These are phyloP conservation scores for Acacia confusa DNA, from an alignment of 306 rosid species.

Conservation along the genomic window DNA sequence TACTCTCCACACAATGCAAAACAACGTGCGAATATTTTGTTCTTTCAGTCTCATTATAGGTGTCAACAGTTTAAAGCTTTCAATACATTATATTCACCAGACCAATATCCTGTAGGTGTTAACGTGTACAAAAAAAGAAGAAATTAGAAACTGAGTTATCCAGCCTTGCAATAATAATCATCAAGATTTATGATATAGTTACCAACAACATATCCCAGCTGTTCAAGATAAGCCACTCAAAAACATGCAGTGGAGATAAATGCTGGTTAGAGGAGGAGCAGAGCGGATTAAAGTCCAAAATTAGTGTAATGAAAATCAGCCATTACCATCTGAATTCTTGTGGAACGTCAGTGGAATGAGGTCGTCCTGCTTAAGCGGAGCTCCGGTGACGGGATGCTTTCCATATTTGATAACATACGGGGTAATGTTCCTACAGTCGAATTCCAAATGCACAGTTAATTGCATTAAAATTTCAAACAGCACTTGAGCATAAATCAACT, in stretches of 20 bases:
- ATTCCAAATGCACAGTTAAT: constrained; percentile 11
- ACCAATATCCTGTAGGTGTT: constrained; percentile 10
- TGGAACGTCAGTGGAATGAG: constrained; percentile 84
- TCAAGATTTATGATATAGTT: not conserved
- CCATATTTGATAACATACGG: constrained; percentile 84
- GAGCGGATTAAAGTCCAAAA: not conserved
- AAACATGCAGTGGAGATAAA: not conserved
- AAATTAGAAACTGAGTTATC: not conserved
- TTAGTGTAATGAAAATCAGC: not conserved
- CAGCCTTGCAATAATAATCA: not conserved
- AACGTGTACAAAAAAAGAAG: not conserved
- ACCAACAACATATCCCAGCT: constrained; percentile 6
- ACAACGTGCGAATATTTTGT: not conserved
- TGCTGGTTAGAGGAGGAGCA: not conserved
- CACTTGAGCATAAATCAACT: not conserved
- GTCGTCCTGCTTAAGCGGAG: constrained; percentile 68
- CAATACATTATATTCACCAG: not conserved
- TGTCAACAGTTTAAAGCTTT: constrained; percentile 19
- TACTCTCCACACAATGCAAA: not conserved
- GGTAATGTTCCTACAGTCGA: constrained; percentile 68
- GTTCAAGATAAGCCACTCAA: constrained; percentile 7
- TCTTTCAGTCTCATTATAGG: constrained; percentile 3
- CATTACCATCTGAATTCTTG: constrained; percentile 85
- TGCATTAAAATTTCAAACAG: not conserved
- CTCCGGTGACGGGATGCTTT: constrained; percentile 85